Conservation (phyloP, 371 early-diverging fungal species). For the Nematocida minor region DNA sequence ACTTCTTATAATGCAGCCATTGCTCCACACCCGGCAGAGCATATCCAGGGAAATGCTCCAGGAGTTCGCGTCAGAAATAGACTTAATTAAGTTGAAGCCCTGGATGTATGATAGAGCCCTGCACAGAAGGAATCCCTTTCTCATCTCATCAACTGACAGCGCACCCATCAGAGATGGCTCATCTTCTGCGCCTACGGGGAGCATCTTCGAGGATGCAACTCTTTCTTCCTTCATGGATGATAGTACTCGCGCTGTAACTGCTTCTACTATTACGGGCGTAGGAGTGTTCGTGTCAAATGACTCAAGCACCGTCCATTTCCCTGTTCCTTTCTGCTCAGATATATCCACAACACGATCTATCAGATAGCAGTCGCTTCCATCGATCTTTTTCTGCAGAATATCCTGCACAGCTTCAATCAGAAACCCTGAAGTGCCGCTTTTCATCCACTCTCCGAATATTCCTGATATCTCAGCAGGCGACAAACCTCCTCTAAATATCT, state of each 20-base stretch:
- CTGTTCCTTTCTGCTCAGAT: constrained; percentile 94
- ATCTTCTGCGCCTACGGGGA: not conserved
- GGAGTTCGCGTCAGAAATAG: constrained; percentile 76
- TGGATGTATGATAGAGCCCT: constrained; percentile 94
- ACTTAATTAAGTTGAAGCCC: constrained; percentile 93
- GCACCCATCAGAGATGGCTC: not conserved
- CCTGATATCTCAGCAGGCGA: constrained; percentile 76
- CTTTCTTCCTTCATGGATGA: constrained; percentile 87
- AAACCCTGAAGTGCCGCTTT: constrained; percentile 80
- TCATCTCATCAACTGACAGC: constrained; percentile 71
- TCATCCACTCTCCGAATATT: constrained; percentile 84
- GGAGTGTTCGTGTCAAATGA: constrained; percentile 84
- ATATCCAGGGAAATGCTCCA: constrained; percentile 90
- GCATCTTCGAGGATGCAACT: constrained; percentile 46
- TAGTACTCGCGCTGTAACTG: constrained; percentile 87
- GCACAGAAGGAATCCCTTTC: constrained; percentile 81
- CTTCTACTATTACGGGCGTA: constrained; percentile 87
- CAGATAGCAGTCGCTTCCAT: constrained; percentile 72
- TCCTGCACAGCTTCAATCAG: constrained; percentile 86
- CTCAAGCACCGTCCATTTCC: constrained; percentile 90
- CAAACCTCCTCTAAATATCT: constrained; percentile 76
- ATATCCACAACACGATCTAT: constrained; percentile 88
- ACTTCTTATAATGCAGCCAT: constrained; percentile 90
- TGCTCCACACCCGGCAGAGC: constrained; percentile 94
- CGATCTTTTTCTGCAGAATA: constrained; percentile 79